Evolutionary conservation across 169 alveolate species (phyloP).

Genomic region (Besnoitia besnoiti): DNA sequence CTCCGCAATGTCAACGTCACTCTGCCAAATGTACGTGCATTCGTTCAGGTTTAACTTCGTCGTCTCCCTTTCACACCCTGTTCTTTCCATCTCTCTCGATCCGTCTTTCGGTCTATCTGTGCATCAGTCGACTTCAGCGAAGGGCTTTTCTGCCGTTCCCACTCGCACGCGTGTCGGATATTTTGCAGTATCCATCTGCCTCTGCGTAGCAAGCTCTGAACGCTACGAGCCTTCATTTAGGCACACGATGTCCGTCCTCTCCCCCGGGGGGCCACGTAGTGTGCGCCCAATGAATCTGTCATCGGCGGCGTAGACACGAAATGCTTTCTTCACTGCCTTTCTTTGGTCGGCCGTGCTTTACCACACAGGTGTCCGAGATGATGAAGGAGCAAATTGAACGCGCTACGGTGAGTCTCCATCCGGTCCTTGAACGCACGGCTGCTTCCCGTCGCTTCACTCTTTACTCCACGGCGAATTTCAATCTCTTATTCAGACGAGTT

Average conservation of each 20-base stretch:
- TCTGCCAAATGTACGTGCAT: constrained; percentile 17
- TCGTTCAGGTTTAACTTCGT: neutral
- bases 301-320: too few species aligned
- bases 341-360: too few species aligned
- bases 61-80: neutral
- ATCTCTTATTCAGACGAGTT: neutral
- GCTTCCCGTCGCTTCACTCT: neutral
- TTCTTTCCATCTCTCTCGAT: neutral
- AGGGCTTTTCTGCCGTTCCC: neutral
- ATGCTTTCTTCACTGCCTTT: too few species aligned
- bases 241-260: too few species aligned
- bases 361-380: constrained; percentile 7
- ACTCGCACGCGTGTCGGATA: too few species aligned
- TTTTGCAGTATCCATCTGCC: neutral
- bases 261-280: too few species aligned
- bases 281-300: too few species aligned
- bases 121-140: neutral
- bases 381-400: constrained; percentile 16
- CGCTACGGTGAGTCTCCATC: constrained; percentile 1
- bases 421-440: too few species aligned
- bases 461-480: neutral
- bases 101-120: neutral
- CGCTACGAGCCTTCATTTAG: too few species aligned
- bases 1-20: constrained; percentile 26
- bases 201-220: too few species aligned